phyloP scores from a whole-genome alignment of 176 grass and related monocot species.

The Oryza officinalis region DNA sequence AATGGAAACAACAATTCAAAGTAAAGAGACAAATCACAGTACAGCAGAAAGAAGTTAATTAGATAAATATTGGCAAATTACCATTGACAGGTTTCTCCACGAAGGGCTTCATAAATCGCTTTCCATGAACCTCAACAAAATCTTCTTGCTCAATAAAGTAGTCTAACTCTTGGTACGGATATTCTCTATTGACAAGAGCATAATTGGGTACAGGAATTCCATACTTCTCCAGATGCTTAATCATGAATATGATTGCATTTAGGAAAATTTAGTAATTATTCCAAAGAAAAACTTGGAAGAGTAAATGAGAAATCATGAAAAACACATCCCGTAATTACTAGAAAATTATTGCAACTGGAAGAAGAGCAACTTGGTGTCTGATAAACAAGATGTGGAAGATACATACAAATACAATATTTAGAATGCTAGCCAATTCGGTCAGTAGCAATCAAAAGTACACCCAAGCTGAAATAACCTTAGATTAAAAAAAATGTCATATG shows the following conservation, averaged over 20 bases:
- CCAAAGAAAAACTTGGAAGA: not conserved
- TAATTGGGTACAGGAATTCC: conserved; percentile 91
- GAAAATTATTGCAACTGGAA: not conserved
- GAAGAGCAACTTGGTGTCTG: not conserved
- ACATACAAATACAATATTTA: not conserved
- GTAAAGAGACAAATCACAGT: not conserved
- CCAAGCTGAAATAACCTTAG: not conserved
- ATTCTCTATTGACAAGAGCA: conserved; percentile 91
- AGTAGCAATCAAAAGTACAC: conserved; percentile 2
- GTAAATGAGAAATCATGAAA: conserved; percentile 9
- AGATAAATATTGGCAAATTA: conserved; percentile 38
- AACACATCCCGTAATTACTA: not conserved
- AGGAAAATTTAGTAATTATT: conserved; percentile 33
- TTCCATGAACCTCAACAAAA: conserved; percentile 90
- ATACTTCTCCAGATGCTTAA: conserved; percentile 77
- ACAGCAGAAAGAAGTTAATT: conserved; percentile 7
- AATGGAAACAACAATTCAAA: conserved; percentile 7
- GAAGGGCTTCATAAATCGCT: conserved; percentile 90
- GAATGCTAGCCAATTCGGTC: not conserved
- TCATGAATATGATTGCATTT: conserved; percentile 37
- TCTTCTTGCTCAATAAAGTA: conserved; percentile 98
- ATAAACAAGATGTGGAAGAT: conserved; percentile 19
- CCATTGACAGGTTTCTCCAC: conserved; percentile 99
- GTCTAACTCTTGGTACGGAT: conserved; percentile 90
- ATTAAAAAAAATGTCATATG: not conserved